A percentile compares a stretch with the other conserved stretches of the same genome.
phyloP scores from a whole-genome alignment of 306 rosid species.

The Alnus glutinosa region DNA sequence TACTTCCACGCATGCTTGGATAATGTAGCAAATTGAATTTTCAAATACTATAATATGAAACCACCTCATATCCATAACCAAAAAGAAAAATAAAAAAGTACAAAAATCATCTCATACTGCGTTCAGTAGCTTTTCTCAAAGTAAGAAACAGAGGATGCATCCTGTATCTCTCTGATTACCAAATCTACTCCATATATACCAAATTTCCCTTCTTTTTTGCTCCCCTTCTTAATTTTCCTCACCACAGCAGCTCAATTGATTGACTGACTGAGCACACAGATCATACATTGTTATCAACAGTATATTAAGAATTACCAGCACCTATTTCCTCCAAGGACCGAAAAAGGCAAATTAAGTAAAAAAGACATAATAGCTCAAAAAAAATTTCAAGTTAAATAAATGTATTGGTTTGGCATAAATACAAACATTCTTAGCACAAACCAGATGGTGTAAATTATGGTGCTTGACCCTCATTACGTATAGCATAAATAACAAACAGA shows the following conservation, averaged over 20 bases:
- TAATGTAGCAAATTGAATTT: background rate
- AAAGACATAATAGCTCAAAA: background rate
- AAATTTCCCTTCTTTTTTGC: background rate
- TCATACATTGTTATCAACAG: background rate
- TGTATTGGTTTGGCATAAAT: background rate
- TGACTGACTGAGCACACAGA: background rate
- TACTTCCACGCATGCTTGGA: background rate
- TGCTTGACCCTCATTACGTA: background rate
- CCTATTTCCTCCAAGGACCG: background rate
- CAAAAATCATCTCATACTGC: background rate
- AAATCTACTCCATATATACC: conserved; percentile 8
- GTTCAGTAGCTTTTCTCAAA: background rate
- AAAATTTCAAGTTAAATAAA: background rate
- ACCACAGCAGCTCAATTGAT: background rate
- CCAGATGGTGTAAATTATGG: background rate
- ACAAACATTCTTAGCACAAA: background rate
- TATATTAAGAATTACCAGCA: background rate
- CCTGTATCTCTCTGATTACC: conserved; percentile 23
- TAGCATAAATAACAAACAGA: background rate
- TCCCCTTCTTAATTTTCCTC: background rate
- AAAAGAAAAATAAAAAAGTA: background rate
- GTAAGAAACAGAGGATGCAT: conserved; percentile 4
- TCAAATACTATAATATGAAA: background rate
- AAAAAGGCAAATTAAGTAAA: background rate
- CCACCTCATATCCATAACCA: background rate